Conservation (phyloP, 805 yeast species). For the Barnettozyma botsteinii region DNA sequence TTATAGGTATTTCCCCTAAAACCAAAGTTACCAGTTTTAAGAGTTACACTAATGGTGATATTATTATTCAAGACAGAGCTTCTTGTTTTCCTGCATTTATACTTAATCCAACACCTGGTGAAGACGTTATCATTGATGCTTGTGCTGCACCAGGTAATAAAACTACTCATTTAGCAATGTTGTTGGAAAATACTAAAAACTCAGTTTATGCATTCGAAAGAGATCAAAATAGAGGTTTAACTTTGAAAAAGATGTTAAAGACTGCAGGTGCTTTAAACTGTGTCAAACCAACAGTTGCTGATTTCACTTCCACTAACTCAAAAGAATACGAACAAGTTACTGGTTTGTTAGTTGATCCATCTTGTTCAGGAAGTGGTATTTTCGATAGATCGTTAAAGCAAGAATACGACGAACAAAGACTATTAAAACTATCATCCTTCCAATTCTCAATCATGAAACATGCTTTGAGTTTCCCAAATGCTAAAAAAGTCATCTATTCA, state of each 20-base stretch:
- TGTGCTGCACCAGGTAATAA: constrained; percentile 99
- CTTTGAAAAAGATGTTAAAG: constrained; percentile 68
- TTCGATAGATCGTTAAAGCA: constrained; percentile 58
- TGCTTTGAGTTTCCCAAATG: constrained; percentile 77
- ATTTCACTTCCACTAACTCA: constrained; percentile 39
- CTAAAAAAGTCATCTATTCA: constrained; percentile 77
- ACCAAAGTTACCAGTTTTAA: constrained; percentile 64
- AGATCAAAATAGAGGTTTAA: constrained; percentile 65
- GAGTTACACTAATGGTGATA: constrained; percentile 65
- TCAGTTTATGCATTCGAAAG: constrained; percentile 81
- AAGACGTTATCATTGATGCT: constrained; percentile 74
- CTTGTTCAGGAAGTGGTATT: constrained; percentile 97
- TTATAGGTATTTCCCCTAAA: constrained; percentile 78
- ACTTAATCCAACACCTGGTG: constrained; percentile 48
- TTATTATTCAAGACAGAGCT: constrained; percentile 93
- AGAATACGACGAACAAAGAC: constrained; percentile 45
- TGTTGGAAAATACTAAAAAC: constrained; percentile 35
- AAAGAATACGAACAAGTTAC: constrained; percentile 57
- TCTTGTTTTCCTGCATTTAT: constrained; percentile 95
- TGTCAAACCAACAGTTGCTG: constrained; percentile 47
- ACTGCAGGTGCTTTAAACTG: constrained; percentile 59
- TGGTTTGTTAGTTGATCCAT: constrained; percentile 89
- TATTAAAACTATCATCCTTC: constrained; percentile 73
- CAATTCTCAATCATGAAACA: constrained; percentile 86
- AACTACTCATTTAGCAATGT: constrained; percentile 85